A percentile compares a stretch with the other conserved stretches of the same genome.
These are phyloP conservation scores for Fusarium acutatum DNA, from an alignment of 2,329 filamentous ascomycete species.

Conservation along the genomic window DNA sequence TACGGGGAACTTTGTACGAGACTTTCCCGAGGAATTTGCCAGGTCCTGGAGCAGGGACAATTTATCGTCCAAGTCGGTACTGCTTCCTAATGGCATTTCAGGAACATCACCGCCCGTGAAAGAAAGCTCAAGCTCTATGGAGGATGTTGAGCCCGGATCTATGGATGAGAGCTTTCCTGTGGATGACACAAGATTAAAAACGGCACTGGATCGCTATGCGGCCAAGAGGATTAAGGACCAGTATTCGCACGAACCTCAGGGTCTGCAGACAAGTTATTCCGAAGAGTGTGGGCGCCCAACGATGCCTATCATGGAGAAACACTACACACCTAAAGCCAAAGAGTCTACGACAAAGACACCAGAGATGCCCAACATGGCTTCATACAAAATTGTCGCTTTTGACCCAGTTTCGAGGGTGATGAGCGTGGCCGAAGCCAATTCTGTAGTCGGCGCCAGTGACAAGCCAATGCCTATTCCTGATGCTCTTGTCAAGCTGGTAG, in stretches of 20 bases:
- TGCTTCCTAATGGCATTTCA: slow-evolving; percentile 34
- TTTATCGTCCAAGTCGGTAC: slow-evolving; percentile 37
- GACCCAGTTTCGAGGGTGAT: slow-evolving; percentile 67
- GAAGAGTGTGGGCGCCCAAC: slow-evolving; percentile 52
- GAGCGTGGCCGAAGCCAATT: slow-evolving; percentile 67
- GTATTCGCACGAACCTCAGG: slow-evolving; percentile 57
- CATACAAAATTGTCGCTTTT: slow-evolving; percentile 73
- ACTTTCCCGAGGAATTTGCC: slow-evolving; percentile 63
- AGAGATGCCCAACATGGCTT: slow-evolving; percentile 2
- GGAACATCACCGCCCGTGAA: neutral
- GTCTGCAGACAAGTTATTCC: slow-evolving; percentile 57
- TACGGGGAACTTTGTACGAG: slow-evolving; percentile 59
- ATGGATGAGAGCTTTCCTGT: slow-evolving; percentile 54
- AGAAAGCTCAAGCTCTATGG: slow-evolving; percentile 13
- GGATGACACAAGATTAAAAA: slow-evolving; percentile 39
- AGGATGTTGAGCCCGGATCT: slow-evolving; percentile 46
- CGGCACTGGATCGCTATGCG: slow-evolving; percentile 42
- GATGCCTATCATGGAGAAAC: slow-evolving; percentile 49
- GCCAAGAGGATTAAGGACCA: slow-evolving; percentile 42
- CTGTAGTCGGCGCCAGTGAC: slow-evolving; percentile 59
- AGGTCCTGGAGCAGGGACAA: slow-evolving; percentile 51
- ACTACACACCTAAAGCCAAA: slow-evolving; percentile 23
- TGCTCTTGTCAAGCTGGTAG: slow-evolving; percentile 66
- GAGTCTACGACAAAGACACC: neutral
- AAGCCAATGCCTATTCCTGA: slow-evolving; percentile 65